Conservation (phyloP, 129 eudicot genomes). For the Helichrysum umbraculigerum region DNA sequence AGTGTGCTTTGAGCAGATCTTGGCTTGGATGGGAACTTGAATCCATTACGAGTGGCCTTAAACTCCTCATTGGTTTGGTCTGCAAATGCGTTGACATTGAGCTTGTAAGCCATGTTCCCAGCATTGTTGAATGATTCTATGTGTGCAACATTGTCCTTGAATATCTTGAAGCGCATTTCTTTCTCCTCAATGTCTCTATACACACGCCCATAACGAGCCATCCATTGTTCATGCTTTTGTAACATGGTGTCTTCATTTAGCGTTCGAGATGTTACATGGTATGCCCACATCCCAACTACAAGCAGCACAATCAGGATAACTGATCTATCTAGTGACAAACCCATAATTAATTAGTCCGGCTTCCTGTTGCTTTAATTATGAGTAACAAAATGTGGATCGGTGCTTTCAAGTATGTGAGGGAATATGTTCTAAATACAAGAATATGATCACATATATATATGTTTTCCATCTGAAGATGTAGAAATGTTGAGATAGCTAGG, state of each 20-base stretch:
- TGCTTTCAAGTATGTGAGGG: neutral
- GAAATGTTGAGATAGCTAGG: neutral
- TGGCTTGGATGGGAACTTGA: slow-evolving; percentile 15
- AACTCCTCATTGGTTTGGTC: slow-evolving; percentile 46
- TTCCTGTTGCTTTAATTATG: neutral
- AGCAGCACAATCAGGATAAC: neutral
- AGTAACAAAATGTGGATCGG: neutral
- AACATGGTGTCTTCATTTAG: slow-evolving; percentile 27
- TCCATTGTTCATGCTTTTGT: slow-evolving; percentile 46
- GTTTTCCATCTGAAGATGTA: neutral
- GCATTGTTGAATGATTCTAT: slow-evolving; percentile 33
- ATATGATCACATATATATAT: too few species aligned
- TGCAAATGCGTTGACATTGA: slow-evolving; percentile 36
- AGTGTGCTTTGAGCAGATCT: slow-evolving; percentile 9
- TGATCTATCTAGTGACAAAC: slow-evolving; percentile 4
- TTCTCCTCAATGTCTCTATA: slow-evolving; percentile 36
- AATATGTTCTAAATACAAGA: slow-evolving; percentile 6
- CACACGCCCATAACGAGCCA: slow-evolving; percentile 44
- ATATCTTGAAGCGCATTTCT: slow-evolving; percentile 34
- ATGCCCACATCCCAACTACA: slow-evolving; percentile 34
- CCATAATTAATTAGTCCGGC: slow-evolving; percentile 10
- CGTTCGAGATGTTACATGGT: slow-evolving; percentile 28
- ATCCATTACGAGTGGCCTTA: slow-evolving; percentile 36
- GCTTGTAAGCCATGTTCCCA: slow-evolving; percentile 29
- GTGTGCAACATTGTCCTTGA: slow-evolving; percentile 34